Conservation (phyloP, 2,329 filamentous ascomycete species). For the Karstenula rhodostoma region DNA sequence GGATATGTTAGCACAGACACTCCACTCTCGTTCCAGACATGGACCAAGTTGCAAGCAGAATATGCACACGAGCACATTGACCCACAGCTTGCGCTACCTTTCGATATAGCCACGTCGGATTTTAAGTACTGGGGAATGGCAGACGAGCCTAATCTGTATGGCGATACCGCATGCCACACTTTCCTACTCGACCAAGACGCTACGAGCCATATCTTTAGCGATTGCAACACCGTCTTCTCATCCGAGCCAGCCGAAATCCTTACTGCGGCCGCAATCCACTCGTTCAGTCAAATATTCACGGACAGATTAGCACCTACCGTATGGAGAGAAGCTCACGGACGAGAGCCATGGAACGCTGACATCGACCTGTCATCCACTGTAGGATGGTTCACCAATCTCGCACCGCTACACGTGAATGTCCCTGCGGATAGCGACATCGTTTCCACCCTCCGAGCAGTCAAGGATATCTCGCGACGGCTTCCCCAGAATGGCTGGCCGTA, state of each 20-base stretch:
- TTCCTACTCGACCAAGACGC: conserved; percentile 19
- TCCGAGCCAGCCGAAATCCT: conserved; percentile 55
- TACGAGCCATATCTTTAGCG: conserved; percentile 22
- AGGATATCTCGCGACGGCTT: conserved; percentile 57
- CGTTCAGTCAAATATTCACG: conserved; percentile 57
- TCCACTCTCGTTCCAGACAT: conserved; percentile 19
- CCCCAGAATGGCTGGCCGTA: conserved; percentile 56
- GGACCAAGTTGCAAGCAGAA: conserved; percentile 19
- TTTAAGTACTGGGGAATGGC: conserved; percentile 33
- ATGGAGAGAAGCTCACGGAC: conserved; percentile 31
- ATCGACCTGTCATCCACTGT: conserved; percentile 35
- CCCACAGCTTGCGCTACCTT: conserved; percentile 4
- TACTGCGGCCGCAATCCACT: conserved; percentile 34
- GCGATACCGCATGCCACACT: conserved; percentile 19
- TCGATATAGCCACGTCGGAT: conserved; percentile 27
- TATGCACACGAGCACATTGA: conserved; percentile 10
- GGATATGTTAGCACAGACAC: not conserved
- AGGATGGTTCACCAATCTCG: conserved; percentile 34
- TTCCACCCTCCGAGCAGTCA: conserved; percentile 34
- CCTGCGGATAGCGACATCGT: conserved; percentile 53
- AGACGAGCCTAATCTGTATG: conserved; percentile 14
- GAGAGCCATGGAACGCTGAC: conserved; percentile 39
- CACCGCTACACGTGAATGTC: conserved; percentile 41
- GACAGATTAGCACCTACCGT: conserved; percentile 57
- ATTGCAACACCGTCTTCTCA: conserved; percentile 53